These are phyloP conservation scores for Pestalotiopsis sp. DNA, from an alignment of 2,329 filamentous ascomycete genomes.

Conservation along the genomic window DNA sequence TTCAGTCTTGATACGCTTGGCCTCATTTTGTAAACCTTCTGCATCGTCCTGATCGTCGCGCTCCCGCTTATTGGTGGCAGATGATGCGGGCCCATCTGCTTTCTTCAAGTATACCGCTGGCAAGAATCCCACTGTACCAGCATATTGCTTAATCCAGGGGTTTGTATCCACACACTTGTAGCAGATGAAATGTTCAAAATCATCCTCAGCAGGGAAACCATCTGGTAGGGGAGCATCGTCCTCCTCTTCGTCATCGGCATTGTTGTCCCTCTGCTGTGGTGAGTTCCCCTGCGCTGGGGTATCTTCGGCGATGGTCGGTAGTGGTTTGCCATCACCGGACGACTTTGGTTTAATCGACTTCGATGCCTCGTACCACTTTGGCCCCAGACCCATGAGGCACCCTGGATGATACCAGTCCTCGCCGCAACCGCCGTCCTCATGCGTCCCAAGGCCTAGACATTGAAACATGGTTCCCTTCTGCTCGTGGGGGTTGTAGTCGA, in stretches of 20 bases:
- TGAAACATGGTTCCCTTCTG: conserved; percentile 99
- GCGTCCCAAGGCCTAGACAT: conserved; percentile 81
- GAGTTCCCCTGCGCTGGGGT: conserved; percentile 24
- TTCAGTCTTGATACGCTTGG: conserved; percentile 58
- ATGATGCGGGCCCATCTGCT: conserved; percentile 16
- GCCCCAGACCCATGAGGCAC: conserved; percentile 80
- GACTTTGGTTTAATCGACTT: conserved; percentile 31
- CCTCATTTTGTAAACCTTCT: conserved; percentile 33
- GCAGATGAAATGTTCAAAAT: conserved; percentile 89
- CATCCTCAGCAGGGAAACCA: conserved; percentile 86
- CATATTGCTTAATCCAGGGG: conserved; percentile 92
- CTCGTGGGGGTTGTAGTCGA: conserved; percentile 84
- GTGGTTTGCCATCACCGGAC: conserved; percentile 25
- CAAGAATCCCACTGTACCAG: conserved; percentile 78
- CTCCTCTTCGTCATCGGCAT: conserved; percentile 47
- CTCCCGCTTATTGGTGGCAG: conserved; percentile 66
- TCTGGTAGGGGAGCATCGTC: conserved; percentile 73
- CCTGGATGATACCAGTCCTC: conserved; percentile 99
- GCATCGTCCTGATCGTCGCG: conserved; percentile 54
- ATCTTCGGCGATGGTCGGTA: conserved; percentile 56
- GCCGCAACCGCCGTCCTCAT: conserved; percentile 84
- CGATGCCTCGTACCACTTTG: conserved; percentile 69
- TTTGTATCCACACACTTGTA: conserved; percentile 89
- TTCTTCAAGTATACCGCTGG: conserved; percentile 63
- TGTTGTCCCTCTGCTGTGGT: conserved; percentile 22